A percentile compares a stretch with the other conserved stretches of the same genome.
Conservation (phyloP, 73 alveolate species). For the Paramecium tetraurelia region DNA sequence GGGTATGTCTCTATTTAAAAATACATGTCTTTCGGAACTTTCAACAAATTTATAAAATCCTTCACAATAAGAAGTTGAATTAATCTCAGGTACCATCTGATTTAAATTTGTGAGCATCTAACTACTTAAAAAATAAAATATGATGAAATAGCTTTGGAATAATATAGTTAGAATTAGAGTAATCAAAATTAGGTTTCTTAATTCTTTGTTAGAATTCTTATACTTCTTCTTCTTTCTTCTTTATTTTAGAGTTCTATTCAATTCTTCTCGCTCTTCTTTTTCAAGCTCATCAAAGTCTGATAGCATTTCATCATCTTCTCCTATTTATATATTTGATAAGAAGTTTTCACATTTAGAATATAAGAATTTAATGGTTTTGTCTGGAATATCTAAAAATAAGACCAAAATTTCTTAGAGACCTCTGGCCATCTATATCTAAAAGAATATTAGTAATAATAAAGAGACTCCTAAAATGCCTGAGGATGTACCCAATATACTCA, state of each 20-base stretch:
- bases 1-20: background rate
- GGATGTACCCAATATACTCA: background rate
- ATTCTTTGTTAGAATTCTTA: background rate
- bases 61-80: constrained; percentile 48
- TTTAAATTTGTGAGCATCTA: background rate
- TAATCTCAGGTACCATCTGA: constrained; percentile 38
- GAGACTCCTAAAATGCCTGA: background rate
- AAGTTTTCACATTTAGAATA: constrained; percentile 55
- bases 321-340: constrained; percentile 40
- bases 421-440: background rate
- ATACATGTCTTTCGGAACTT: constrained; percentile 19
- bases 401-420: constrained; percentile 5
- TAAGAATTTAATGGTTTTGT: constrained; percentile 11
- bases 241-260: constrained; percentile 18
- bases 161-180: background rate
- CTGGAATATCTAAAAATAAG: constrained; percentile 47
- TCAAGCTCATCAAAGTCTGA: constrained; percentile 54
- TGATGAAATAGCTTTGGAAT: constrained; percentile 31
- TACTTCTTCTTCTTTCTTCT: constrained; percentile 41
- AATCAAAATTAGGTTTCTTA: background rate
- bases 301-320: constrained; percentile 55
- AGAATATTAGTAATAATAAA: background rate
- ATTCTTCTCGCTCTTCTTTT: constrained; percentile 25
- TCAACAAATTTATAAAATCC: constrained; percentile 24
- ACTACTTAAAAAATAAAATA: constrained; percentile 19